Base-by-base conservation (phyloP, 441 rosid genomes). In the Populus tomentosa region DNA sequence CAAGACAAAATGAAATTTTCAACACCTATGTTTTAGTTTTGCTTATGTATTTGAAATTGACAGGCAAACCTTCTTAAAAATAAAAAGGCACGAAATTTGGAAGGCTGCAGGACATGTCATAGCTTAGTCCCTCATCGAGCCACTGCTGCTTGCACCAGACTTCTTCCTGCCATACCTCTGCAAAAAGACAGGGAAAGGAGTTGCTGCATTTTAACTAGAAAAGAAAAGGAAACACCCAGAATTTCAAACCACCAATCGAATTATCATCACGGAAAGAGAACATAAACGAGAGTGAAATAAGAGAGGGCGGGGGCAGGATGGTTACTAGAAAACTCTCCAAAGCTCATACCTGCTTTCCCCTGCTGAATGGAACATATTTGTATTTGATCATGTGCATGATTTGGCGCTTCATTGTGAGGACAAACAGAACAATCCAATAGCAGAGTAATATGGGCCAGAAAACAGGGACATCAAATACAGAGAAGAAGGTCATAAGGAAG, bases 391-490 rank as follows among this genome's bases (percentile, higher is more conserved):
- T 91, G 86, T 90, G 97, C 81, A 83, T 75, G 50, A 90, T 85
- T 78, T 92, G 95, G 78, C 91, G 90, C 84, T 83, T 88, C 95
- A 89, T 89, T 28, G 93, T 88, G 62, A 92, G 89, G 73, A 89
- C 84, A 87, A 89, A 91, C 63, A 91, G 88, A 83, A 86, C 91
- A 65, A 91, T 71, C 95, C 92, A 88, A 14, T 89, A 90, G 78
- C 77, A 88, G 33, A 91, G 89, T 63, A 92, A 75, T 81, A 91
- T 88, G 10, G 94, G 95, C 97, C 97, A 89, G 80, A 92, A 90
- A 50, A 87, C 89, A 24, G 94, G 95, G 24, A 92, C 89, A 70
- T 90, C 95, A 72, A 92, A 87, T 61, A 89, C 67, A 20, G 91
- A 86, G 77, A 90, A 87, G 82, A 89, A 90, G 56, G 95, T 90